Percentiles rank a stretch among this genome's conserved stretches.
Conservation (phyloP, 177 flowering plant genomes). For the Tripterygium wilfordii region DNA sequence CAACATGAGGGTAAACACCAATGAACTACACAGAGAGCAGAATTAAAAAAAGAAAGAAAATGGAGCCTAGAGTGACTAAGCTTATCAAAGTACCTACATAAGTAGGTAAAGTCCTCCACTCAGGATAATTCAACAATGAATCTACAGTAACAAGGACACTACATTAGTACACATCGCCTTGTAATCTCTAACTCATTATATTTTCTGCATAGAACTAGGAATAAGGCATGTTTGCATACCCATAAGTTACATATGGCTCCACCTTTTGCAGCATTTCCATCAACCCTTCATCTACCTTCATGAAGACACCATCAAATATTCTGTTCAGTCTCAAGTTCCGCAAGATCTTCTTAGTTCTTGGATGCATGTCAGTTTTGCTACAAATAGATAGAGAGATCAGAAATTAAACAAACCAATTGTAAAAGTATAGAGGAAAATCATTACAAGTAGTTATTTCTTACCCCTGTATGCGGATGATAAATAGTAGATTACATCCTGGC, state of each 20-base stretch:
- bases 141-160: too few species aligned
- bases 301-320: conserved; percentile 56
- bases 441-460: conserved; percentile 17
- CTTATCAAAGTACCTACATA: too few species aligned
- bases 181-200: too few species aligned
- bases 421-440: not conserved
- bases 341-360: conserved; percentile 55
- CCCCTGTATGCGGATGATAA: conserved; percentile 76
- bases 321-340: conserved; percentile 38
- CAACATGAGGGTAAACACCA: too few species aligned
- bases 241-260: conserved; percentile 83
- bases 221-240: too few species aligned
- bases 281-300: conserved; percentile 47
- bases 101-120: too few species aligned
- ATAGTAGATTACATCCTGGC: conserved; percentile 49
- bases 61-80: too few species aligned
- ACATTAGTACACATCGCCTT: too few species aligned
- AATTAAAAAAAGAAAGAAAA: too few species aligned
- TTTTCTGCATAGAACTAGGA: not conserved
- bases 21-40: too few species aligned
- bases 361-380: conserved; percentile 76
- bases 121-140: too few species aligned
- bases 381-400: conserved; percentile 7
- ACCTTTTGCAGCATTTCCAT: conserved; percentile 54
- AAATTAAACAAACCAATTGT: not conserved